Evolutionary conservation across 2,329 filamentous ascomycete species (phyloP).

Genomic region (Delphinella strobiligena): DNA sequence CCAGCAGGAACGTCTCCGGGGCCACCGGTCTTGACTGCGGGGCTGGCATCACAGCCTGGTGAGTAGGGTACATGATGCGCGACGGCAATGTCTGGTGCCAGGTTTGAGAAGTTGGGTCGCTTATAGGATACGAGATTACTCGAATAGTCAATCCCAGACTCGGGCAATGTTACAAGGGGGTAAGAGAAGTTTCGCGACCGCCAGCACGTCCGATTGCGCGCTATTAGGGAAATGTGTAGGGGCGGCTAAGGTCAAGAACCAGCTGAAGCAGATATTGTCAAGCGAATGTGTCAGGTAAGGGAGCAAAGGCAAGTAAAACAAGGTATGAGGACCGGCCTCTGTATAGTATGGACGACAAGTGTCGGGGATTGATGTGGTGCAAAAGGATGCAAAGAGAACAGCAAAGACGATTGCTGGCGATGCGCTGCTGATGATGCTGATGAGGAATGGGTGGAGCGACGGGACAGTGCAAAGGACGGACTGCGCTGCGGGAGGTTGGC

Average conservation of each 20-base stretch:
- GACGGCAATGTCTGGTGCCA: neutral
- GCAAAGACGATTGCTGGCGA: constrained; percentile 1
- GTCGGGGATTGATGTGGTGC: neutral
- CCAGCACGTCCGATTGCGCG: neutral
- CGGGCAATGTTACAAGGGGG: too few species aligned
- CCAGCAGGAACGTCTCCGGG: constrained; percentile 97
- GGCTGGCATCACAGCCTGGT: constrained; percentile 70
- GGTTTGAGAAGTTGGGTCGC: too few species aligned
- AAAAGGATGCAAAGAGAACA: neutral
- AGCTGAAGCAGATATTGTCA: neutral
- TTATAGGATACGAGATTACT: too few species aligned
- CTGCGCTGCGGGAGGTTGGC: neutral
- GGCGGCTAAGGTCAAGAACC: too few species aligned
- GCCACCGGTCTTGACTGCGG: constrained; percentile 54
- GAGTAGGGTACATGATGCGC: constrained; percentile 37
- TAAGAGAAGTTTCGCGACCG: neutral
- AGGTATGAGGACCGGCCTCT: constrained; percentile 5
- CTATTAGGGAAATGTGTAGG: neutral
- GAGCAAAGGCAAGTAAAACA: neutral
- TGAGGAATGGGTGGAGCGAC: neutral
- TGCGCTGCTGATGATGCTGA: neutral
- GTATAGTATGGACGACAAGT: neutral
- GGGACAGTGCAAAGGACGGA: neutral
- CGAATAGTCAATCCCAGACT: too few species aligned
- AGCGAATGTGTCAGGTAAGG: constrained; percentile 5